A percentile compares a stretch with the other conserved stretches of the same genome.
phyloP scores from a whole-genome alignment of 75 land plant species.

The Cryptomeria japonica region DNA sequence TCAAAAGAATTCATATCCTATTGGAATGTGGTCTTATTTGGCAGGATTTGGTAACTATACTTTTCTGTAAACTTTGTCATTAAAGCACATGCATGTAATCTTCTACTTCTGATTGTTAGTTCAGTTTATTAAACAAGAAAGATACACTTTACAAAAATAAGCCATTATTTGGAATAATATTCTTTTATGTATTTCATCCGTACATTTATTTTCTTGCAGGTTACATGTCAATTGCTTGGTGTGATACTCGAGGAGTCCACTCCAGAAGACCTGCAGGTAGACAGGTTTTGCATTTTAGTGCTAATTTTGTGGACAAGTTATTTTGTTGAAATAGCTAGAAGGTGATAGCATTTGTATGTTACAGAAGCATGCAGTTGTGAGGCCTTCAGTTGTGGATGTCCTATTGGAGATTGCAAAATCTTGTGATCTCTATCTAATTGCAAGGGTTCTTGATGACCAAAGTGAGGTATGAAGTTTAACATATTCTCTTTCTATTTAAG shows the following conservation, averaged over 20 bases:
- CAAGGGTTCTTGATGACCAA: conserved; percentile 85
- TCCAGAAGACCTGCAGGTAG: conserved; percentile 88
- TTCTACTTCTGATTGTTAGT: too few species aligned
- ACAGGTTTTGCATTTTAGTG: neutral
- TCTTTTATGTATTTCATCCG: neutral
- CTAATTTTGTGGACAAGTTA: neutral
- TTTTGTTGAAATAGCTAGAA: conserved; percentile 5
- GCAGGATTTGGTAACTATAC: neutral
- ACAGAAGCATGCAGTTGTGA: conserved; percentile 88
- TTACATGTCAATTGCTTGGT: conserved; percentile 88
- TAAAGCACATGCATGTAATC: neutral
- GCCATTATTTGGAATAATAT: neutral
- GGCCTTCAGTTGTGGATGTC: conserved; percentile 76
- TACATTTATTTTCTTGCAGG: conserved; percentile 28
- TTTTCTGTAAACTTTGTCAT: neutral
- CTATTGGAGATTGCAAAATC: conserved; percentile 79
- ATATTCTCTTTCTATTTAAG: neutral
- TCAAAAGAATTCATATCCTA: neutral
- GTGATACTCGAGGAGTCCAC: conserved; percentile 81
- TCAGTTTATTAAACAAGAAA: neutral
- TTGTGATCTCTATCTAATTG: conserved; percentile 93
- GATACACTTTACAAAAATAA: neutral
- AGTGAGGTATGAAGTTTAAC: conserved; percentile 67
- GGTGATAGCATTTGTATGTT: neutral
- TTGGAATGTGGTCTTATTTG: neutral